phyloP scores from a whole-genome alignment of 129 eudicot genomes.

The Artemisia annua region DNA sequence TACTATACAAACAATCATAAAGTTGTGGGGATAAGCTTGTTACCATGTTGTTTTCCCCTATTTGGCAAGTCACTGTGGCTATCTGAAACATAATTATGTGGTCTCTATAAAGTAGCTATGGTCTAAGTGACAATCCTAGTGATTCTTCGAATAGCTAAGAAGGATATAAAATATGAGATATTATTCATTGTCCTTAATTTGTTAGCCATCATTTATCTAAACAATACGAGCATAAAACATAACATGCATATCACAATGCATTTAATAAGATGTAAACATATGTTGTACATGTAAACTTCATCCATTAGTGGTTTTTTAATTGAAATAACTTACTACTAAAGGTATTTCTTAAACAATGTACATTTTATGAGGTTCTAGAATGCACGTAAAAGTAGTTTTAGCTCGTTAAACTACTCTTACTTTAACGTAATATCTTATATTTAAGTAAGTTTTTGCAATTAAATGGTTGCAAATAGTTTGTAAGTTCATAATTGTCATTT shows the following conservation, averaged over 20 bases:
- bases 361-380: no score
- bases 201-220: no score
- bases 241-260: no score
- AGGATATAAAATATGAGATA: not conserved
- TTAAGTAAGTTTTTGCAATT: not conserved
- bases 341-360: not conserved
- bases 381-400: no score
- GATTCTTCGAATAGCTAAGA: not conserved
- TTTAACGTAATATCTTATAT: not conserved
- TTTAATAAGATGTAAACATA: not conserved
- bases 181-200: not conserved
- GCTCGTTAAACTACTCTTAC: no score
- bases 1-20: slow-evolving; percentile 10
- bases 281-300: not conserved
- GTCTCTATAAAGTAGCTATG: slow-evolving; percentile 11
- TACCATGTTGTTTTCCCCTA: slow-evolving; percentile 23
- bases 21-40: slow-evolving; percentile 31
- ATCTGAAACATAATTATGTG: slow-evolving; percentile 7
- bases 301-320: not conserved
- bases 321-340: not conserved
- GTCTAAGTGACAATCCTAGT: slow-evolving; percentile 1
- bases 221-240: no score
- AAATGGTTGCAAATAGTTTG: not conserved
- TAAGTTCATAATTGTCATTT: not conserved
- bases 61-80: not conserved